Conservation (phyloP, 352 stramenopile species). For the Thalassiosira sp. region DNA sequence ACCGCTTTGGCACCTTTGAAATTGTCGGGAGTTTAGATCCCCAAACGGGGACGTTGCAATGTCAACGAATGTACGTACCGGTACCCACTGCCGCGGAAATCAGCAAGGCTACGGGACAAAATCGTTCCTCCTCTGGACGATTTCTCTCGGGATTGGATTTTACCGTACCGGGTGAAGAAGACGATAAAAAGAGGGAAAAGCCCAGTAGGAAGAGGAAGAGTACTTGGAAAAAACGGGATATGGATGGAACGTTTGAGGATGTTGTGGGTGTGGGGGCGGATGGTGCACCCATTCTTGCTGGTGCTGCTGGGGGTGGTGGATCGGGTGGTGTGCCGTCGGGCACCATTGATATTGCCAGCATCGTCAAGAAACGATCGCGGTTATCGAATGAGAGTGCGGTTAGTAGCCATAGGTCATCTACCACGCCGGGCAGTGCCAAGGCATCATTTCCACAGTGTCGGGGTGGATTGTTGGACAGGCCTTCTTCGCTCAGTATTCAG, state of each 20-base stretch:
- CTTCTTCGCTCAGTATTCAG: not conserved
- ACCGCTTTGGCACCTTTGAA: conserved; percentile 82
- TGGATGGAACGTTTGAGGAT: conserved; percentile 18
- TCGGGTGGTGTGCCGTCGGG: too few relatives aligned
- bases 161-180: not conserved
- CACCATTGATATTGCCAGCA: conserved; percentile 34
- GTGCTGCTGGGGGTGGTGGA: not conserved
- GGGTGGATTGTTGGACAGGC: not conserved
- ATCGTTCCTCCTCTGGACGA: not conserved
- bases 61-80: conserved; percentile 75
- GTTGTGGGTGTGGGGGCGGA: not conserved
- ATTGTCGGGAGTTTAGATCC: conserved; percentile 69
- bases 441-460: conserved; percentile 8
- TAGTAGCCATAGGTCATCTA: not conserved
- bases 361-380: conserved; percentile 27
- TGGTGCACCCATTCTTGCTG: not conserved
- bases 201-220: conserved; percentile 27
- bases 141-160: conserved; percentile 2
- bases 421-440: not conserved
- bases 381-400: conserved; percentile 16
- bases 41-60: conserved; percentile 52
- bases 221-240: conserved; percentile 40
- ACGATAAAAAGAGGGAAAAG: conserved; percentile 12
- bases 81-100: conserved; percentile 23
- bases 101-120: not conserved